Percentiles rank a stretch among this genome's conserved stretches.
Evolutionary conservation across 148 eudicot species (phyloP).

Genomic region (Heliosperma pusillum): DNA sequence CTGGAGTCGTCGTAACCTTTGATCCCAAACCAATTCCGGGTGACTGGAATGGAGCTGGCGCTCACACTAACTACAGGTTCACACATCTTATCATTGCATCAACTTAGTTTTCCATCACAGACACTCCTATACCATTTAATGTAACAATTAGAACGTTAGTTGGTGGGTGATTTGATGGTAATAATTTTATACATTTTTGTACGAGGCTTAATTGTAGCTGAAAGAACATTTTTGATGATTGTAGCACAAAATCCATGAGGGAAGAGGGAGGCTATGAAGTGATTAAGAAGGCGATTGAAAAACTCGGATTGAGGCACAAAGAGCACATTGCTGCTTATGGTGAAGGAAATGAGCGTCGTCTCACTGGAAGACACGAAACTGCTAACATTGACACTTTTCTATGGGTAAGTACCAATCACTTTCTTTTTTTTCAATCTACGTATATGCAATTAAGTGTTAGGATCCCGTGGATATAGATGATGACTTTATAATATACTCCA

Average conservation of each 20-base stretch:
- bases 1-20: slow-evolving; percentile 48
- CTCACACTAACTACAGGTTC: slow-evolving; percentile 72
- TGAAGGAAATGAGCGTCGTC: slow-evolving; percentile 65
- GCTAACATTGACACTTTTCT: slow-evolving; percentile 50
- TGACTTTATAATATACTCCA: no score
- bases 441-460: background rate
- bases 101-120: background rate
- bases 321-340: slow-evolving; percentile 66
- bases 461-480: no score
- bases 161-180: background rate
- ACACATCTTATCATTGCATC: background rate
- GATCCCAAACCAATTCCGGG: slow-evolving; percentile 65
- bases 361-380: slow-evolving; percentile 60
- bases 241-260: slow-evolving; percentile 49
- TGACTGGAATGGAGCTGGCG: slow-evolving; percentile 86
- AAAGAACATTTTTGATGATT: background rate
- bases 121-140: background rate
- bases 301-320: slow-evolving; percentile 51
- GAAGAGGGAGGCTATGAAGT: slow-evolving; percentile 48
- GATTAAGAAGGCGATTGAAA: slow-evolving; percentile 52
- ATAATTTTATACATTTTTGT: no score
- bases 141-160: background rate
- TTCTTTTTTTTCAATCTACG: background rate
- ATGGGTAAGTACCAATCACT: slow-evolving; percentile 39
- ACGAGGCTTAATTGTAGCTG: background rate